Evolutionary conservation across 305 asterid genomes (phyloP).

Genomic region (Fraxinus angustifolia): DNA sequence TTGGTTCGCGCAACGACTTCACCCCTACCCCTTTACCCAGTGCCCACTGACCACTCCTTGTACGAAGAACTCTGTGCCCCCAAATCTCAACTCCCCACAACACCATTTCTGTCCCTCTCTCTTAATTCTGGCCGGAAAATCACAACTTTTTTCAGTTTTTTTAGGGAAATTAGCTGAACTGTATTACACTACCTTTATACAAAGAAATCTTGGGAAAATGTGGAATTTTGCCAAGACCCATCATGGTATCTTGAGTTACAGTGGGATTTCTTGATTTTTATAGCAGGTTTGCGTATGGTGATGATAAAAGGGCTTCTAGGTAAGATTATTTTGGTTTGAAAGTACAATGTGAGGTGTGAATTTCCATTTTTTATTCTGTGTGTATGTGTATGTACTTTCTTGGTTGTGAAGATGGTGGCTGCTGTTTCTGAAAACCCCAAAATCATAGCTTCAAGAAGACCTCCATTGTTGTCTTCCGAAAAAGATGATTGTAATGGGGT

Average conservation of each 20-base stretch:
- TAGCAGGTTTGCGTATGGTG: slow-evolving; percentile 27
- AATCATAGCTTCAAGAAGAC: slow-evolving; percentile 30
- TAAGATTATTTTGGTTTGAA: slow-evolving; percentile 19
- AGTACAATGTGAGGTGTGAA: slow-evolving; percentile 54
- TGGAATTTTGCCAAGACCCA: slow-evolving; percentile 29
- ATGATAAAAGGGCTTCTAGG: slow-evolving; percentile 25
- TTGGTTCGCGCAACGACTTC: slow-evolving; percentile 42
- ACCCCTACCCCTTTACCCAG: background rate
- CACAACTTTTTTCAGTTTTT: slow-evolving; percentile 10
- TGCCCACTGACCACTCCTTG: slow-evolving; percentile 20
- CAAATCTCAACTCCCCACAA: slow-evolving; percentile 37
- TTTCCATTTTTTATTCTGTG: slow-evolving; percentile 16
- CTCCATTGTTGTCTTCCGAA: slow-evolving; percentile 62
- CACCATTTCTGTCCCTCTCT: slow-evolving; percentile 20
- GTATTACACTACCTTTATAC: background rate
- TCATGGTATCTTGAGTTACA: slow-evolving; percentile 32
- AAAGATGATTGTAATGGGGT: slow-evolving; percentile 42
- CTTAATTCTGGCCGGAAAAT: slow-evolving; percentile 26
- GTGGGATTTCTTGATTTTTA: slow-evolving; percentile 40
- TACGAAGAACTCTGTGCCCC: slow-evolving; percentile 41
- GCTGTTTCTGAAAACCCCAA: slow-evolving; percentile 49
- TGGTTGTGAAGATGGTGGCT: slow-evolving; percentile 52
- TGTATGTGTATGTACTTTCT: slow-evolving; percentile 20
- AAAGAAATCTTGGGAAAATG: slow-evolving; percentile 31
- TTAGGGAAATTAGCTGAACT: slow-evolving; percentile 2